These are phyloP conservation scores for Talaromyces sp. DNA, from an alignment of 2,329 filamentous ascomycete species.

Conservation along the genomic window DNA sequence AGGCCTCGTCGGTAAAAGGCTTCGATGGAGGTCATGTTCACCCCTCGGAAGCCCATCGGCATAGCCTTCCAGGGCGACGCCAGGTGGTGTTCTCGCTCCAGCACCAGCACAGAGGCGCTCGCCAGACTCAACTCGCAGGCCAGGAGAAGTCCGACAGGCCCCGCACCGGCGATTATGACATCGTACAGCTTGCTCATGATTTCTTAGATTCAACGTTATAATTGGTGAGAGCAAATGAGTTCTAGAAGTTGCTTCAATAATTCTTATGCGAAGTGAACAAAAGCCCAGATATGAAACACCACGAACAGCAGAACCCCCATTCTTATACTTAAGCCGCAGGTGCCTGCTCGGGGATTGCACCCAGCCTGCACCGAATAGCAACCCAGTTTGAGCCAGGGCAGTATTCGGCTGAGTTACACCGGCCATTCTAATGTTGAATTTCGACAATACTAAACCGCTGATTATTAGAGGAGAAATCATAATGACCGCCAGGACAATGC, in stretches of 20 bases:
- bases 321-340: neutral
- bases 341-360: neutral
- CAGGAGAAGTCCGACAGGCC: constrained; percentile 15
- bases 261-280: neutral
- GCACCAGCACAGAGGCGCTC: constrained; percentile 31
- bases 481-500: neutral
- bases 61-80: constrained; percentile 26
- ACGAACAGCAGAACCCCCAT: neutral
- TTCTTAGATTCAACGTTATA: neutral
- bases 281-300: neutral
- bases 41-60: constrained; percentile 18
- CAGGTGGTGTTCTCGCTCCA: constrained; percentile 22
- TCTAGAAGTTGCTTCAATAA: neutral
- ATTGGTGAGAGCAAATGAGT: neutral
- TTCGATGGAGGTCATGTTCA: constrained; percentile 33
- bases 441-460: neutral
- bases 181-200: constrained; percentile 9
- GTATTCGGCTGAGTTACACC: neutral
- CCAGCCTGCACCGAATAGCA: neutral
- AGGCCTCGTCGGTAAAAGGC: constrained; percentile 37
- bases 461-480: neutral
- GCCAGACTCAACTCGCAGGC: constrained; percentile 33
- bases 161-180: constrained; percentile 14
- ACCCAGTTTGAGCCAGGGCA: neutral
- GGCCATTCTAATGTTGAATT: neutral